Evolutionary conservation across 1,284 basidiomycete genomes (phyloP).

Genomic region (Paramarasmius palmivorus): DNA sequence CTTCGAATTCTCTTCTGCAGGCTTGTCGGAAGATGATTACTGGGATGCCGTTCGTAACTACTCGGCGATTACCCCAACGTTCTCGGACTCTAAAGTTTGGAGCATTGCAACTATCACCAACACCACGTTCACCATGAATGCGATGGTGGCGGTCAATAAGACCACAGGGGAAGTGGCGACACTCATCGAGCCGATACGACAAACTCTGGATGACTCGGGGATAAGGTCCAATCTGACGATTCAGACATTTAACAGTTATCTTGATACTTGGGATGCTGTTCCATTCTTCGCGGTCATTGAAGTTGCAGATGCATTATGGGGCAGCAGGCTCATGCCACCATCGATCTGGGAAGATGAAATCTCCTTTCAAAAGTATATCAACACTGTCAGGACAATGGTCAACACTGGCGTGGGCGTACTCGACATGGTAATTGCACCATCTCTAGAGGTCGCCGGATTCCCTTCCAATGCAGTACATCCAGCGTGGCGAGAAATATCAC

Average conservation of each 20-base stretch:
- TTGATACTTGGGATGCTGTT: not conserved
- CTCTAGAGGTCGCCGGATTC: conserved; percentile 12
- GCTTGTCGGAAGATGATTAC: conserved; percentile 11
- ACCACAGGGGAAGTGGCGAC: not conserved
- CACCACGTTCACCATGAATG: not conserved
- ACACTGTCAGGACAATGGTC: conserved; percentile 12
- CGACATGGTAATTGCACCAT: conserved; percentile 15
- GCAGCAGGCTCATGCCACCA: conserved; percentile 15
- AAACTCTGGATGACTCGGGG: conserved; percentile 6
- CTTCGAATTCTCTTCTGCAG: conserved; percentile 13
- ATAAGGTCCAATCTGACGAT: conserved; percentile 2
- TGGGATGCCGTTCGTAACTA: conserved; percentile 17
- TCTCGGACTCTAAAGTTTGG: not conserved
- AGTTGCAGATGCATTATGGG: conserved; percentile 4
- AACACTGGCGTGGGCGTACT: conserved; percentile 11
- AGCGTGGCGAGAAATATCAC: conserved; percentile 17
- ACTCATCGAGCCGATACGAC: not conserved
- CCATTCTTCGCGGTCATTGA: not conserved
- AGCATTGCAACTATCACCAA: not conserved
- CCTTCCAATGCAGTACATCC: conserved; percentile 19
- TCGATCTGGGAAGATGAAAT: conserved; percentile 11
- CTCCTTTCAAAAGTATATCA: conserved; percentile 7
- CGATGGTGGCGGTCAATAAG: conserved; percentile 1
- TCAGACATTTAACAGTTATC: not conserved
- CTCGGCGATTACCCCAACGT: conserved; percentile 8